Base-by-base conservation (phyloP, 352 stramenopile species). In the Blastocystis sp. region DNA sequence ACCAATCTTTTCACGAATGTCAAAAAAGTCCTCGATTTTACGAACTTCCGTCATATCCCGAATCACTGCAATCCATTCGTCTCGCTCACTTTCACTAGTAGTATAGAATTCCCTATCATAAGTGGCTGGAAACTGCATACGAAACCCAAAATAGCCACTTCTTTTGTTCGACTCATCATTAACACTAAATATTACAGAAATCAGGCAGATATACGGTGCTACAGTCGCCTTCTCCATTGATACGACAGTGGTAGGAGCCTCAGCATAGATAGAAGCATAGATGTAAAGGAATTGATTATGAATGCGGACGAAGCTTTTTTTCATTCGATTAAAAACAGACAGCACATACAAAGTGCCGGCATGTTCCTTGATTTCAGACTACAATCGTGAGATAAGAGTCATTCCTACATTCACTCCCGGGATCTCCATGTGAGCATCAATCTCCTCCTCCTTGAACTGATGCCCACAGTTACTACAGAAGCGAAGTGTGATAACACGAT, bases 221-320 rank as follows among this genome's bases (percentile, higher is more conserved):
- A 87, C 76, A 22, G 84, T 84, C 22, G 73, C 76, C 57, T 76
- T 95, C 89, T 95, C 93, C 7, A 94, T 80, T 22, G 94, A 93
- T 22, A 92, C 88, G 27, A 92, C 91, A 62, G 93, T 91, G 0
- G 91, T 81, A 3, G 92, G 90, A 7, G 92, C 90, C 48, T 95
- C 93, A 37, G 95, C 92, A 89, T 96, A 95, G 89, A 91, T 91
- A 68, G 91, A 94, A 92, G 92, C 91, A 81, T 95, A 95, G 82
- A 95, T 95, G 90, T 95, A 95, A 27, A 95, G 92, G 73, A 96
- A 96, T 58, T 94, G 95, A 88, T 93, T 93, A 82, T 95, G 93
- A 19, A 96, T 90, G 27, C 94, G 92, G 90, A 95, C 95, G 89
- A 95, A 92, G 44, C 93, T 92, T 90, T 94, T 94, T 90, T 94